These are phyloP conservation scores for Stachybotrys echinatus DNA, from an alignment of 2,329 filamentous ascomycete species.

Conservation along the genomic window DNA sequence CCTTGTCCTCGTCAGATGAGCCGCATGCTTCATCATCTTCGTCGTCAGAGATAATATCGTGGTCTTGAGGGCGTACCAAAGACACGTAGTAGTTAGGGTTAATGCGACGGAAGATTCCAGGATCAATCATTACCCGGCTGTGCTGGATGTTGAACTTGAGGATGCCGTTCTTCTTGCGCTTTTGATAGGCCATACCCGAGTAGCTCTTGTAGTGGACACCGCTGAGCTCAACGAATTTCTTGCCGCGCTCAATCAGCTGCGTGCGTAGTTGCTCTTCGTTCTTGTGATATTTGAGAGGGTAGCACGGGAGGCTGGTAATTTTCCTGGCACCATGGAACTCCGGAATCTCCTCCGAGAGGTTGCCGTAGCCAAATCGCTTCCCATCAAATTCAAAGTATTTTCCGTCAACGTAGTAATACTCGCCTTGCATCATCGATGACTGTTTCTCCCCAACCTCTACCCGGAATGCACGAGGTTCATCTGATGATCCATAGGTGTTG, in stretches of 20 bases:
- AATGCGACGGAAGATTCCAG: slow-evolving; percentile 74
- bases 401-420: slow-evolving; percentile 73
- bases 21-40: slow-evolving; percentile 33
- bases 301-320: slow-evolving; percentile 72
- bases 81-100: slow-evolving; percentile 82
- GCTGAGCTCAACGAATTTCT: slow-evolving; percentile 75
- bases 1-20: slow-evolving; percentile 24
- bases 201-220: slow-evolving; percentile 81
- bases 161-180: slow-evolving; percentile 60
- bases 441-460: slow-evolving; percentile 72
- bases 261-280: slow-evolving; percentile 59
- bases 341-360: slow-evolving; percentile 62
- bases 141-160: slow-evolving; percentile 82
- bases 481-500: slow-evolving; percentile 68
- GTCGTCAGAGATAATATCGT: slow-evolving; percentile 50
- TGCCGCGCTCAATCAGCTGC: slow-evolving; percentile 72
- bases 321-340: slow-evolving; percentile 77
- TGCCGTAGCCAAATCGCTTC: slow-evolving; percentile 75
- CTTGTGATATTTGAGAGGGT: slow-evolving; percentile 76
- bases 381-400: slow-evolving; percentile 85
- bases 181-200: slow-evolving; percentile 79
- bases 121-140: slow-evolving; percentile 83
- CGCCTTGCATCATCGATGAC: slow-evolving; percentile 61
- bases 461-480: slow-evolving; percentile 78
- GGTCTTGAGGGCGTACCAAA: slow-evolving; percentile 66